phyloP scores from a whole-genome alignment of 768 basidiomycete genomes.

The Lactifluus rugatus region DNA sequence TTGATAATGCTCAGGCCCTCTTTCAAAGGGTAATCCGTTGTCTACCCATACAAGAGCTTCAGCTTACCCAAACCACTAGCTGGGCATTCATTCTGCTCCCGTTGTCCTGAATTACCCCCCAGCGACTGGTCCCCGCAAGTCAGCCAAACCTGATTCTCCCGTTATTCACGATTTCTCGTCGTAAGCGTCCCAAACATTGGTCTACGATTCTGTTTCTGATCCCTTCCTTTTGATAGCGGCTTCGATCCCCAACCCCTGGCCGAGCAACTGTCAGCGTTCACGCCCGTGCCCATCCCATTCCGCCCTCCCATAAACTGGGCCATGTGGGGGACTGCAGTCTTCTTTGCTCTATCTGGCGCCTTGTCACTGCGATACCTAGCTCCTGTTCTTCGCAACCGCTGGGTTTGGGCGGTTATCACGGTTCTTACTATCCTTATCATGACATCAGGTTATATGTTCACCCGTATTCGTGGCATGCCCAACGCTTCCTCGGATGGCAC shows the following conservation, averaged over 20 bases:
- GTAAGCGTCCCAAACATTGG: slow-evolving; percentile 32
- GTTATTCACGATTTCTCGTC: slow-evolving; percentile 70
- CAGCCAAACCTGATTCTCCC: slow-evolving; percentile 43
- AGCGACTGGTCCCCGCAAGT: slow-evolving; percentile 55
- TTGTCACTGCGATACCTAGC: slow-evolving; percentile 50
- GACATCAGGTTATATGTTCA: slow-evolving; percentile 95
- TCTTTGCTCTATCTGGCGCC: slow-evolving; percentile 38
- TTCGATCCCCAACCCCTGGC: slow-evolving; percentile 75
- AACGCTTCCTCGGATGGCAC: slow-evolving; percentile 52
- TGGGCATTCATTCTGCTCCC: slow-evolving; percentile 77
- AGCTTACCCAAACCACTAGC: slow-evolving; percentile 34
- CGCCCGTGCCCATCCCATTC: slow-evolving; percentile 77
- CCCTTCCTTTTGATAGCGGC: slow-evolving; percentile 42
- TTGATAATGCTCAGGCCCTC: slow-evolving; percentile 60
- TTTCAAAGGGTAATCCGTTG: slow-evolving; percentile 61
- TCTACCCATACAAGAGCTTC: not conserved
- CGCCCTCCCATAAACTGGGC: slow-evolving; percentile 67
- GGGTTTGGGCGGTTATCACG: slow-evolving; percentile 65
- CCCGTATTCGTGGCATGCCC: slow-evolving; percentile 76
- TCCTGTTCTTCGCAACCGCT: slow-evolving; percentile 59
- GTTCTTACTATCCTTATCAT: slow-evolving; percentile 64
- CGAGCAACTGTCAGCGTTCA: slow-evolving; percentile 59
- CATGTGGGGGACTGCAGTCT: slow-evolving; percentile 38
- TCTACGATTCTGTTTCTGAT: not conserved
- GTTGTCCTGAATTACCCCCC: slow-evolving; percentile 71